phyloP scores from a whole-genome alignment of 345 rosid genomes.

The Syzygium jambos region DNA sequence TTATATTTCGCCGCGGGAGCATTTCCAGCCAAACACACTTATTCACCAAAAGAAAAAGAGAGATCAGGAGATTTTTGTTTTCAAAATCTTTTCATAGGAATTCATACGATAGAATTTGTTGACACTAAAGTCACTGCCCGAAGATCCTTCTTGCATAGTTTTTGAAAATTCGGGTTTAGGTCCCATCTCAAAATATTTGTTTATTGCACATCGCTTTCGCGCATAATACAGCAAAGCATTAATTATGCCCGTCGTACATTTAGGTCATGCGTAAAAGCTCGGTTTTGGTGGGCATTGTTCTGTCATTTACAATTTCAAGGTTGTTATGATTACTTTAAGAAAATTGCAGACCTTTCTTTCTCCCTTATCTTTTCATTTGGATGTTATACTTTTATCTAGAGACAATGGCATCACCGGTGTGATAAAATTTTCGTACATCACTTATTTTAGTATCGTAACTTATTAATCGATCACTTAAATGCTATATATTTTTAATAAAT shows the following conservation, averaged over 20 bases:
- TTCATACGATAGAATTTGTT: not conserved
- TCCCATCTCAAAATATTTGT: not conserved
- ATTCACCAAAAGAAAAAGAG: not conserved
- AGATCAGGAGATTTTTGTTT: not conserved
- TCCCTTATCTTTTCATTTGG: not conserved
- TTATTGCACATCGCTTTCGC: not conserved
- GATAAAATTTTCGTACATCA: not conserved
- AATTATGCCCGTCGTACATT: not conserved
- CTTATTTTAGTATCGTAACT: not conserved
- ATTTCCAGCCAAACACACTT: too few species aligned
- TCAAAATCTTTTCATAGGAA: not conserved
- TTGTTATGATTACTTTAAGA: not conserved
- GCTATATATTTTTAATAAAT: not conserved
- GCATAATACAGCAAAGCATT: not conserved
- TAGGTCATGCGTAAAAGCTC: too few species aligned
- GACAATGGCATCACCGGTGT: not conserved
- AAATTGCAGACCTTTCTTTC: not conserved
- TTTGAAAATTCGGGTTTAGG: not conserved
- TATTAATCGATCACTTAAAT: too few species aligned
- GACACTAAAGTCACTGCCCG: not conserved
- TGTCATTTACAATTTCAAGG: not conserved
- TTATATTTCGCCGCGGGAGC: too few species aligned
- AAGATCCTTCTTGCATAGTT: not conserved
- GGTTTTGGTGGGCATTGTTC: not conserved
- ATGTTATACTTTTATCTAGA: not conserved